Conservation (phyloP, 1,284 basidiomycete genomes). For the Entoloma clypeatum region DNA sequence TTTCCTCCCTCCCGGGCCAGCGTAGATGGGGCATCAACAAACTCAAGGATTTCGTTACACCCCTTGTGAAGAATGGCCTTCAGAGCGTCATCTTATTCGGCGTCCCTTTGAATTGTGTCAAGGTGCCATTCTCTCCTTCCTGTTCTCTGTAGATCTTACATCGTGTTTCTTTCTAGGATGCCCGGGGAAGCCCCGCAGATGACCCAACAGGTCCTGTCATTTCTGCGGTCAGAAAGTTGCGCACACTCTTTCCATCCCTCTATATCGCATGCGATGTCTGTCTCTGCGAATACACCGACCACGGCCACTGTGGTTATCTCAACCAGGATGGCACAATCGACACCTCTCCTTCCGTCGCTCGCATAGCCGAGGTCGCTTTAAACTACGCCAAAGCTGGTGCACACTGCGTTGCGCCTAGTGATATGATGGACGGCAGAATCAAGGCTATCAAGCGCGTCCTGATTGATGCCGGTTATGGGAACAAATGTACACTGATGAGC, state of each 20-base stretch:
- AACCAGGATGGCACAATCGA: conserved; percentile 72
- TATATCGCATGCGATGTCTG: conserved; percentile 96
- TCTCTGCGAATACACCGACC: conserved; percentile 99
- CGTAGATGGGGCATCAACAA: conserved; percentile 93
- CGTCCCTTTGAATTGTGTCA: conserved; percentile 81
- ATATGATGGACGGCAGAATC: conserved; percentile 99
- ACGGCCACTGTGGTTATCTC: conserved; percentile 94
- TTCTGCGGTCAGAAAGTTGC: conserved; percentile 78
- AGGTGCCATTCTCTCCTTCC: conserved; percentile 48
- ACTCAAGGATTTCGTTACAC: conserved; percentile 84
- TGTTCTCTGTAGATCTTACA: neutral
- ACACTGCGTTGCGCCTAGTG: conserved; percentile 97
- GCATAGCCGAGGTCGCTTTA: conserved; percentile 91
- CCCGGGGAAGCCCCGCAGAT: conserved; percentile 82
- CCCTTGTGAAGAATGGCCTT: conserved; percentile 88
- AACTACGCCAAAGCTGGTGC: conserved; percentile 93
- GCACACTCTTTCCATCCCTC: conserved; percentile 73
- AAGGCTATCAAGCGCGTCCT: conserved; percentile 85
- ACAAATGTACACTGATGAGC: conserved; percentile 90
- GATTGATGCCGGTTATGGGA: conserved; percentile 79
- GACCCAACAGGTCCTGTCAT: conserved; percentile 92
- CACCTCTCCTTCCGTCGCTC: conserved; percentile 70
- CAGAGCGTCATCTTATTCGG: conserved; percentile 95
- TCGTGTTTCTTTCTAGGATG: conserved; percentile 55
- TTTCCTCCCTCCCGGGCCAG: conserved; percentile 80